A percentile compares a stretch with the other conserved stretches of the same genome.
Conservation (phyloP, 1,284 basidiomycete species). For the Entoloma clypeatum region DNA sequence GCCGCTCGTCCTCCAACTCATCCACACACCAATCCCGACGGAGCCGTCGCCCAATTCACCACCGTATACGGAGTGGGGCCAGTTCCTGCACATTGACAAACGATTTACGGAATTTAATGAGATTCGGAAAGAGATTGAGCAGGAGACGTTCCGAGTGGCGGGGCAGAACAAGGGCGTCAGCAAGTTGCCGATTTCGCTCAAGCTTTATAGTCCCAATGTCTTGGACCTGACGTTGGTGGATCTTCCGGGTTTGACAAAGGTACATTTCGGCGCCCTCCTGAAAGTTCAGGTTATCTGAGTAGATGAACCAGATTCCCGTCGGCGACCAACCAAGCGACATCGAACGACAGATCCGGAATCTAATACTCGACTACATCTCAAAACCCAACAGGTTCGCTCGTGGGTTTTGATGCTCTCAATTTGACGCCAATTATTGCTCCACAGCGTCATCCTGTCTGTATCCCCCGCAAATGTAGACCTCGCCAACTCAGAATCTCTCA, state of each 20-base stretch:
- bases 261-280: conserved; percentile 29
- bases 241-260: conserved; percentile 94
- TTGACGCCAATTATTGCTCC: conserved; percentile 11
- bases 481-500: conserved; percentile 96
- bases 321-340: conserved; percentile 94
- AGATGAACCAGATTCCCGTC: conserved; percentile 68
- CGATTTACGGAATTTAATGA: conserved; percentile 94
- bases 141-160: conserved; percentile 96
- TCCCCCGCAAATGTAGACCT: conserved; percentile 98
- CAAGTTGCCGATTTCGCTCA: conserved; percentile 90
- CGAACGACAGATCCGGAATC: conserved; percentile 91
- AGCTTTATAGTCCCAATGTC: conserved; percentile 94
- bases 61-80: conserved; percentile 82
- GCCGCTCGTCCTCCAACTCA: conserved; percentile 92
- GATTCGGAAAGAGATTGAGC: conserved; percentile 95
- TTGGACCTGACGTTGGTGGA: conserved; percentile 95
- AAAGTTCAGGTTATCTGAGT: not conserved
- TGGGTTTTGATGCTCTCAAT: not conserved
- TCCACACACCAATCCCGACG: conserved; percentile 73
- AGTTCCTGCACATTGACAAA: conserved; percentile 96
- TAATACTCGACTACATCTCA: conserved; percentile 93
- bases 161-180: conserved; percentile 99
- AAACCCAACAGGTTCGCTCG: conserved; percentile 86
- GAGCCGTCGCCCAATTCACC: conserved; percentile 42
- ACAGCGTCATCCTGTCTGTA: conserved; percentile 91